phyloP scores from a whole-genome alignment of 202 grass and related monocot species.

The Saccharum hybrid region DNA sequence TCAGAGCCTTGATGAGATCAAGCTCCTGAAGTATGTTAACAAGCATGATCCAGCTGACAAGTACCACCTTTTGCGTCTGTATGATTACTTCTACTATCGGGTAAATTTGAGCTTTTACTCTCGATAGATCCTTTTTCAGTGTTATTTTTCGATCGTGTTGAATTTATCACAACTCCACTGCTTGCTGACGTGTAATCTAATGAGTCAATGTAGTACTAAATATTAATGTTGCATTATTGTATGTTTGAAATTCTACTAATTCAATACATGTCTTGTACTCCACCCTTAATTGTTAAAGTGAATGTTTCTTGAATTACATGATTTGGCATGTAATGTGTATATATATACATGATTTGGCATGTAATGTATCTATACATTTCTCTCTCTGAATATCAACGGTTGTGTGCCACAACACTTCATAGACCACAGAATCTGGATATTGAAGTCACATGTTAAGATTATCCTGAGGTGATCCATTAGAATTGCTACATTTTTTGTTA shows the following conservation, averaged over 20 bases:
- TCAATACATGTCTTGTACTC: not conserved
- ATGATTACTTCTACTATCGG: slow-evolving; percentile 99
- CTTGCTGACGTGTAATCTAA: slow-evolving; percentile 21
- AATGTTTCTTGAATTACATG: not conserved
- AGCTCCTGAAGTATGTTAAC: slow-evolving; percentile 99
- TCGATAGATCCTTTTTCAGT: slow-evolving; percentile 18
- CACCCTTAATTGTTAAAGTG: not conserved
- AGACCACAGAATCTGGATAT: slow-evolving; percentile 10
- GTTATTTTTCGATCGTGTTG: slow-evolving; percentile 5
- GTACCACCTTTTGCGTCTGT: slow-evolving; percentile 91
- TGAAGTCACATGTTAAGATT: not conserved
- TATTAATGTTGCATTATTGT: slow-evolving; percentile 6
- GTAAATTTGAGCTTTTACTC: slow-evolving; percentile 57
- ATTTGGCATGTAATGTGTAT: not conserved
- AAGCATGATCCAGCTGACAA: slow-evolving; percentile 97
- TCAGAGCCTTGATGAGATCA: slow-evolving; percentile 99
- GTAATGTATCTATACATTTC: not conserved
- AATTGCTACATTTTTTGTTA: slow-evolving; percentile 12
- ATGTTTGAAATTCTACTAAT: slow-evolving; percentile 26
- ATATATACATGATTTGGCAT: not conserved
- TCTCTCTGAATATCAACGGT: not conserved
- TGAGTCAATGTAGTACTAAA: slow-evolving; percentile 18
- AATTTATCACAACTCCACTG: slow-evolving; percentile 29
- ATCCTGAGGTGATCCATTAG: not conserved
- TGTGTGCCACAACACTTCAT: slow-evolving; percentile 6